Conservation (phyloP, 768 basidiomycete genomes). For the Terana coerulea region DNA sequence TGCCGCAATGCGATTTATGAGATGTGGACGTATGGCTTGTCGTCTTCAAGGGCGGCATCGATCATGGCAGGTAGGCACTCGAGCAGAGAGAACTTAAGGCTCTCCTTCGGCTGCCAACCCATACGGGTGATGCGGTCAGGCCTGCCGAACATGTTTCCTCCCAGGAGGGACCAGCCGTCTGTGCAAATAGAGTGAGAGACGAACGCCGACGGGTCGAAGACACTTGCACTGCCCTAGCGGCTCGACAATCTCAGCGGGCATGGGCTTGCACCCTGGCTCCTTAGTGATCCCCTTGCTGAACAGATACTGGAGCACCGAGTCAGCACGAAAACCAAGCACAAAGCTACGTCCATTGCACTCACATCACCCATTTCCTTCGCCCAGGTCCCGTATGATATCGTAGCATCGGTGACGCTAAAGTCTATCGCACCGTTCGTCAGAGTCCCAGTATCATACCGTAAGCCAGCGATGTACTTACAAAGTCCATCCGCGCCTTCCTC, state of each 20-base stretch:
- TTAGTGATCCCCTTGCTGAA: conserved; percentile 31
- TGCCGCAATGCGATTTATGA: too few relatives aligned
- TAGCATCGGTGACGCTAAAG: conserved; percentile 29
- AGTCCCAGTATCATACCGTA: conserved; percentile 3
- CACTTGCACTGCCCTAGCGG: conserved; percentile 36
- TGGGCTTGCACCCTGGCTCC: conserved; percentile 30
- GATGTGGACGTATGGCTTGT: conserved; percentile 5
- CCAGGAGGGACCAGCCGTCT: conserved; percentile 41
- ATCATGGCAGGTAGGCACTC: conserved; percentile 23
- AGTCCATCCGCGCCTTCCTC: conserved; percentile 39
- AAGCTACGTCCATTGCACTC: conserved; percentile 9
- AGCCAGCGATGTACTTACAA: conserved; percentile 27
- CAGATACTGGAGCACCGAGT: conserved; percentile 14
- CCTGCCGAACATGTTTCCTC: conserved; percentile 34
- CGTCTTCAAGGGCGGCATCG: conserved; percentile 11
- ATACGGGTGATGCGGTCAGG: conserved; percentile 33
- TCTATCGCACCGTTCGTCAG: conserved; percentile 25
- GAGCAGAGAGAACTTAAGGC: conserved; percentile 24
- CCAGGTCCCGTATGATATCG: conserved; percentile 29
- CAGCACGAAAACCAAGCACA: not conserved
- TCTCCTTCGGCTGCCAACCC: conserved; percentile 36
- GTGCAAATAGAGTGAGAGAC: not conserved
- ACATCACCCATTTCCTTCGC: conserved; percentile 36
- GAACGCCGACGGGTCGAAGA: not conserved
- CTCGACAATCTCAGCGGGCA: conserved; percentile 32